phyloP scores from a whole-genome alignment of 371 early-diverging fungal species.

The Funneliformis caledonium region DNA sequence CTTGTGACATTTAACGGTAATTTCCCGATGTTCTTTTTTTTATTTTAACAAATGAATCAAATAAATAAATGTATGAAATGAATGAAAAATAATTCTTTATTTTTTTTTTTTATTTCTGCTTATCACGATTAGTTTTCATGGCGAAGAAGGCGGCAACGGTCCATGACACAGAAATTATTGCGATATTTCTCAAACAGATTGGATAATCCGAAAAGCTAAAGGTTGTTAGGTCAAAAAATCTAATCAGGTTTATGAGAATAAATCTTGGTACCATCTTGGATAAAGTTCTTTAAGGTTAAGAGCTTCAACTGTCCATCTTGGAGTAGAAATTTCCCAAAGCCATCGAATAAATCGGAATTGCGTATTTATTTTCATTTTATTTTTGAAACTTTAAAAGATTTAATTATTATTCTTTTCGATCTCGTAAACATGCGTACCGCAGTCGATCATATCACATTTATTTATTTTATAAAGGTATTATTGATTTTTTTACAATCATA shows the following conservation, averaged over 20 bases:
- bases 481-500: too few species aligned
- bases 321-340: conserved; percentile 54
- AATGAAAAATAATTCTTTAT: too few species aligned
- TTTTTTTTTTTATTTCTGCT: conserved; percentile 43
- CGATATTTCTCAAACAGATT: conserved; percentile 46
- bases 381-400: too few species aligned
- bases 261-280: conserved; percentile 43
- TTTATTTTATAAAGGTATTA: too few species aligned
- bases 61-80: background rate
- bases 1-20: too few species aligned
- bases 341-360: conserved; percentile 27
- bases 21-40: too few species aligned
- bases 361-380: too few species aligned
- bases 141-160: conserved; percentile 50
- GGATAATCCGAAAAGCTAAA: conserved; percentile 44
- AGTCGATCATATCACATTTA: too few species aligned
- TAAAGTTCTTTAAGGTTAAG: conserved; percentile 54
- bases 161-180: conserved; percentile 51
- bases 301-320: conserved; percentile 59
- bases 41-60: too few species aligned
- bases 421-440: too few species aligned
- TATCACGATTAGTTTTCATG: conserved; percentile 54
- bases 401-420: too few species aligned
- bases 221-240: background rate
- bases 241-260: too few species aligned